These are phyloP conservation scores for Boechera stricta DNA, from an alignment of 345 rosid genomes.

Conservation along the genomic window DNA sequence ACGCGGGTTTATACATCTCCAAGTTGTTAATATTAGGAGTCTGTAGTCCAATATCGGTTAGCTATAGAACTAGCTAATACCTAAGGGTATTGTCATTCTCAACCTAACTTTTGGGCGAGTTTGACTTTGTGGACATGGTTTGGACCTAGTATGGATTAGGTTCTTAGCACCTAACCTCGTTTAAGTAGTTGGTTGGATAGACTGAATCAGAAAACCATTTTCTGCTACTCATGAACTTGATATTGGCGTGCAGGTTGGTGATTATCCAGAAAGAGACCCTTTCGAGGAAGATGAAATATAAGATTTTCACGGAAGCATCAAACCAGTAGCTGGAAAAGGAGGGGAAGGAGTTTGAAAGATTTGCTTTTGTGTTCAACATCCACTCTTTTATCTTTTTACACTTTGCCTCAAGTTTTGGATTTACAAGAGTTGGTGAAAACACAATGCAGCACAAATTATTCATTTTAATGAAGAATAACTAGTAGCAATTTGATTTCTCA, in stretches of 20 bases:
- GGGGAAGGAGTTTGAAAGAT: conserved; percentile 14
- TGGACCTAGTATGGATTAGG: neutral
- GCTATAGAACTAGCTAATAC: conserved; percentile 18
- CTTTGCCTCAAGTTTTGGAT: conserved; percentile 7
- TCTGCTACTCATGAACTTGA: conserved; percentile 13
- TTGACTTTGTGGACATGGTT: conserved; percentile 5
- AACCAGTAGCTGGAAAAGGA: neutral
- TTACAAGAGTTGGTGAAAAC: conserved; percentile 33
- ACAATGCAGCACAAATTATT: conserved; percentile 21
- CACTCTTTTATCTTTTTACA: conserved; percentile 21
- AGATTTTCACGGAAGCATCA: conserved; percentile 25
- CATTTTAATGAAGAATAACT: conserved; percentile 15
- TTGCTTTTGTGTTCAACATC: conserved; percentile 26
- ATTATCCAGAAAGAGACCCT: conserved; percentile 83
- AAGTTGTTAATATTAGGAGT: conserved; percentile 16
- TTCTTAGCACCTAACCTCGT: conserved; percentile 1
- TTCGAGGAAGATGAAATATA: conserved; percentile 86
- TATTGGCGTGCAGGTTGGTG: conserved; percentile 70
- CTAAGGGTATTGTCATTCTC: neutral
- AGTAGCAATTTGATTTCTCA: conserved; percentile 17
- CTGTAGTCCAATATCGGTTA: conserved; percentile 10
- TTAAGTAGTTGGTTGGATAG: conserved; percentile 2
- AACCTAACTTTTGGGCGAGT: conserved; percentile 18
- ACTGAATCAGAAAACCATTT: neutral
- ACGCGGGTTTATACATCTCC: neutral